Evolutionary conservation across 768 basidiomycete species (phyloP), one percentile per base, ranked within the genome.

Genomic region (Pleurotus pulmonarius): DNA sequence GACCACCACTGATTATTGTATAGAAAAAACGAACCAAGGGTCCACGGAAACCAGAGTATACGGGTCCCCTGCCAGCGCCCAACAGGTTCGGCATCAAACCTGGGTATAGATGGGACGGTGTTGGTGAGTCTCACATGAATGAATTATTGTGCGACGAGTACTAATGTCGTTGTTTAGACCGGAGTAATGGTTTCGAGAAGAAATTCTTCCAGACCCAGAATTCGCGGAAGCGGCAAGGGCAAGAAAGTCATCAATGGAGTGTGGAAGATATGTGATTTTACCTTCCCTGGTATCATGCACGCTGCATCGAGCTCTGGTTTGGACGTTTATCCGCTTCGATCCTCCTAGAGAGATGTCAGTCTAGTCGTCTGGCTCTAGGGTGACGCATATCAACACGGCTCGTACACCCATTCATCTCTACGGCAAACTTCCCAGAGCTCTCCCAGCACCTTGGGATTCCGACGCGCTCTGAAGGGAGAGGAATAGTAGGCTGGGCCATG

Each of bases 91-190:
- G 89, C 20, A 98, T 99, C 60, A 88, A 83, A 60, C 97, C 97
- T 22, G 97, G 97, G 0, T 93, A 94, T 69, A 80, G 96, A 66
- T 99, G 97, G 97, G 97, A 99, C 68, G 97, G 97, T 25, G 97
- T 98, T 60, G 95, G 95, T 93, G 59, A 61, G 81, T 76, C 54
- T 25, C 39, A 20, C 15, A 34, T 49, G 52, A 46, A 20, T 63
- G 13, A 18, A 8, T 37, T 34, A 45, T 16, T 44, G 12, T 49
- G 29, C 56, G n/a, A 38, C 7, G 56, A 25, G 56, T 18, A 34
- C 47, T 38, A 55, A 12, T 58, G 47, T 39, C 26, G 26, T 15
- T 46, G 43, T 52, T 13, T 61, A 94, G 94, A 98, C 67, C 83
- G 94, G 55, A 83, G 92, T 3, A 98, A 88, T 60, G 97, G 96